A percentile compares a stretch with the other conserved stretches of the same genome.
Evolutionary conservation across 2,329 filamentous ascomycete species (phyloP).

Genomic region (Fusarium phyllophilum): DNA sequence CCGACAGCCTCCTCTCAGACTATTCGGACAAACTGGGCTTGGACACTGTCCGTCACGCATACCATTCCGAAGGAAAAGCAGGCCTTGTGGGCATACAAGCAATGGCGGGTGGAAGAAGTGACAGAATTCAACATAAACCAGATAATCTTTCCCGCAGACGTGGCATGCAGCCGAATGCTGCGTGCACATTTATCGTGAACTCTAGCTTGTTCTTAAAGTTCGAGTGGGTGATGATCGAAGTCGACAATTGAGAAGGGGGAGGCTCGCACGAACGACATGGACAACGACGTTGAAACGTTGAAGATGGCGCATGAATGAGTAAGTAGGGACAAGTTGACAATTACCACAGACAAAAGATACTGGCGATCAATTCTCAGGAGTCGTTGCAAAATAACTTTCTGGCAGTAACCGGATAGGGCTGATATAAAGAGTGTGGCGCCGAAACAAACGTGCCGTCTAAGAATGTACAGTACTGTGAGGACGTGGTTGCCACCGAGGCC

Average conservation of each 20-base stretch:
- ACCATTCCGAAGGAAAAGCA: slow-evolving; percentile 50
- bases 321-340: slow-evolving; percentile 5
- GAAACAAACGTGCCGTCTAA: slow-evolving; percentile 13
- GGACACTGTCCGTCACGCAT: slow-evolving; percentile 66
- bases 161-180: slow-evolving; percentile 67
- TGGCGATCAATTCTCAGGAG: neutral
- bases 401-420: slow-evolving; percentile 40
- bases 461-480: slow-evolving; percentile 5
- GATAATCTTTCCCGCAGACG: slow-evolving; percentile 68
- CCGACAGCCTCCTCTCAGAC: slow-evolving; percentile 63
- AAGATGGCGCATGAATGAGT: slow-evolving; percentile 2
- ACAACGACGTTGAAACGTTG: slow-evolving; percentile 21
- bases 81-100: slow-evolving; percentile 58
- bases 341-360: slow-evolving; percentile 5
- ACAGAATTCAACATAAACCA: slow-evolving; percentile 69
- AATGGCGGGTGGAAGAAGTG: slow-evolving; percentile 60
- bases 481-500: slow-evolving; percentile 38
- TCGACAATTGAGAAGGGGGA: slow-evolving; percentile 21
- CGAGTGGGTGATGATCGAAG: slow-evolving; percentile 23
- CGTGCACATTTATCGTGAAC: slow-evolving; percentile 66
- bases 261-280: slow-evolving; percentile 40
- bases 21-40: slow-evolving; percentile 69
- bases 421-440: slow-evolving; percentile 44
- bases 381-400: slow-evolving; percentile 5
- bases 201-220: slow-evolving; percentile 33